These are phyloP conservation scores for Hyaloscypha variabilis DNA, from an alignment of 495 filamentous ascomycete species.

Conservation along the genomic window DNA sequence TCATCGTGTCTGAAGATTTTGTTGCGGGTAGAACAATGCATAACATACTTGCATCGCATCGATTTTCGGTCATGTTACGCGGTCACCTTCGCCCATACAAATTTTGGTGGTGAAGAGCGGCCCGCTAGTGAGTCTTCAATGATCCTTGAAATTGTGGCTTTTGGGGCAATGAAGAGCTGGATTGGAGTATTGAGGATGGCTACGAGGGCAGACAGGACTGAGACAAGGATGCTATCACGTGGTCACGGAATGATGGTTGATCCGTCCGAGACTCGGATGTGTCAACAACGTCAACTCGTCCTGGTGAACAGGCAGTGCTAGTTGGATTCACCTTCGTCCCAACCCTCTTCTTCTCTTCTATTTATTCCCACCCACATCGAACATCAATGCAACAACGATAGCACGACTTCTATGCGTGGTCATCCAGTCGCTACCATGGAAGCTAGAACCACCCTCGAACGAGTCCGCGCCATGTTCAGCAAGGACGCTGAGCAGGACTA, in stretches of 20 bases:
- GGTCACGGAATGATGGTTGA: neutral
- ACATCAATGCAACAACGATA: constrained; percentile 24
- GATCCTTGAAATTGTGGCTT: constrained; percentile 16
- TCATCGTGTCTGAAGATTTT: constrained; percentile 10
- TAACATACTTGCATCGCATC: constrained; percentile 31
- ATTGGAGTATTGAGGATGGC: neutral
- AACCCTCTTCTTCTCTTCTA: neutral
- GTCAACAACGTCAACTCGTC: neutral
- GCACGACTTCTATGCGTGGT: neutral
- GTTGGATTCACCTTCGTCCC: constrained; percentile 9
- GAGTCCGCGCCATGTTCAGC: constrained; percentile 47
- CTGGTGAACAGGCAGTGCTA: constrained; percentile 7
- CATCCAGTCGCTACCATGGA: constrained; percentile 14
- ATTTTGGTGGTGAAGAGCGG: constrained; percentile 29
- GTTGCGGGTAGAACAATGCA: constrained; percentile 29
- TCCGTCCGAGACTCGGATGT: constrained; percentile 5
- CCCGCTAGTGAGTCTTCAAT: constrained; percentile 25
- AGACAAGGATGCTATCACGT: neutral
- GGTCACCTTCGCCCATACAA: constrained; percentile 29
- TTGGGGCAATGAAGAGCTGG: neutral
- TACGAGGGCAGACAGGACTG: neutral
- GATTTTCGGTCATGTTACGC: constrained; percentile 26
- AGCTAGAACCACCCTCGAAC: constrained; percentile 42
- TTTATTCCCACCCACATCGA: too few relatives aligned
- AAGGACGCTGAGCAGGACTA: constrained; percentile 52